Percentiles rank a stretch among this genome's conserved stretches.
phyloP scores from a whole-genome alignment of 805 yeast genomes.

The Kodamaea leandrae region DNA sequence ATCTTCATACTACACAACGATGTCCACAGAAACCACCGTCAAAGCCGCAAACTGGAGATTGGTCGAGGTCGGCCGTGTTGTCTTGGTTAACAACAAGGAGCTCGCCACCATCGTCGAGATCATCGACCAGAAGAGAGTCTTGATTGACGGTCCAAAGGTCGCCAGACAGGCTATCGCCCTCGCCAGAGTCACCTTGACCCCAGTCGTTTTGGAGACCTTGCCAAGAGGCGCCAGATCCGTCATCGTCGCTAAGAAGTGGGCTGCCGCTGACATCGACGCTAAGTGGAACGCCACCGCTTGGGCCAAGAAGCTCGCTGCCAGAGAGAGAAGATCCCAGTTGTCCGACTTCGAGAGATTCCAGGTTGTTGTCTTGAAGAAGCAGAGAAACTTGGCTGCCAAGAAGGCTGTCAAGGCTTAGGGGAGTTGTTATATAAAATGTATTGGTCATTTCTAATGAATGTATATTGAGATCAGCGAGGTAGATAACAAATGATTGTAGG shows the following conservation, averaged over 20 bases:
- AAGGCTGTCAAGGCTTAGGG: conserved; percentile 90
- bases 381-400: conserved; percentile 83
- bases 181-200: conserved; percentile 88
- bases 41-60: conserved; percentile 98
- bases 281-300: conserved; percentile 93
- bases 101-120: conserved; percentile 97
- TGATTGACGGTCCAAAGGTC: conserved; percentile 95
- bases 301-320: conserved; percentile 98
- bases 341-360: conserved; percentile 99
- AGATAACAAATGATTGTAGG: neutral
- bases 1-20: conserved; percentile 12
- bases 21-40: conserved; percentile 58
- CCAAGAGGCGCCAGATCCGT: conserved; percentile 95
- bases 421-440: conserved; percentile 4
- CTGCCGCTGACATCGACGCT: conserved; percentile 79
- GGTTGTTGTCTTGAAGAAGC: conserved; percentile 95
- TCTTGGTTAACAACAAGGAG: conserved; percentile 80
- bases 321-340: conserved; percentile 88
- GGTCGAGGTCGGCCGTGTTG: conserved; percentile 99
- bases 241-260: conserved; percentile 88
- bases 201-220: conserved; percentile 76
- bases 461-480: neutral
- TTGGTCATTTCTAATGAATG: conserved; percentile 3
- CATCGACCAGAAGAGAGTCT: conserved; percentile 98
- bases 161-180: conserved; percentile 90